Conservation (phyloP, 73 alveolate species). For the Uronychia setigera region DNA sequence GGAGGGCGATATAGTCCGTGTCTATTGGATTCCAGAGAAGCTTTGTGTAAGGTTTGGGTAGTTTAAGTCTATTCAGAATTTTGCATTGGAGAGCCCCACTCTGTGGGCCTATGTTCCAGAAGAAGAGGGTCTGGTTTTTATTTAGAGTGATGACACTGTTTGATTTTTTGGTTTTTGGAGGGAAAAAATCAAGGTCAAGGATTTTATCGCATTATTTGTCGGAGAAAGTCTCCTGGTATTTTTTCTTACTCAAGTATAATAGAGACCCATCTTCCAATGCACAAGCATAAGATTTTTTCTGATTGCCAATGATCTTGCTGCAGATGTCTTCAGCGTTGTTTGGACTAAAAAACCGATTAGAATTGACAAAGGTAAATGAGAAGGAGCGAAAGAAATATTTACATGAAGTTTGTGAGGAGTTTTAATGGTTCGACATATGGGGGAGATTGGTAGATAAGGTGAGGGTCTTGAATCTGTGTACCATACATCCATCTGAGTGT, state of each 20-base stretch:
- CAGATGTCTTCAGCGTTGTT: background rate
- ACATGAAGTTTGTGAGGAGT: background rate
- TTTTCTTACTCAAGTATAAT: background rate
- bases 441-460: background rate
- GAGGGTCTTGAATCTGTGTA: background rate
- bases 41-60: background rate
- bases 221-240: background rate
- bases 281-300: background rate
- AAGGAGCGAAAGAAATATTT: too few species aligned
- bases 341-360: background rate
- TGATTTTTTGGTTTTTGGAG: background rate
- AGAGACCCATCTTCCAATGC: background rate
- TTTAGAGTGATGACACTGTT: background rate
- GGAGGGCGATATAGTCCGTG: background rate
- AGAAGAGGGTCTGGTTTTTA: background rate
- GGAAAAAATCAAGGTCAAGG: background rate
- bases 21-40: background rate
- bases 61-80: background rate
- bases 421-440: background rate
- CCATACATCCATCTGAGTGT: background rate
- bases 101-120: background rate
- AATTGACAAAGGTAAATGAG: too few species aligned
- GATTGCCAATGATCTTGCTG: background rate
- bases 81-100: background rate
- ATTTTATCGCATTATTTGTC: background rate